Percentiles rank a stretch among this genome's conserved stretches.
These are phyloP conservation scores for Grosmannia clavigera DNA, from an alignment of 2,329 filamentous ascomycete genomes.

Conservation along the genomic window DNA sequence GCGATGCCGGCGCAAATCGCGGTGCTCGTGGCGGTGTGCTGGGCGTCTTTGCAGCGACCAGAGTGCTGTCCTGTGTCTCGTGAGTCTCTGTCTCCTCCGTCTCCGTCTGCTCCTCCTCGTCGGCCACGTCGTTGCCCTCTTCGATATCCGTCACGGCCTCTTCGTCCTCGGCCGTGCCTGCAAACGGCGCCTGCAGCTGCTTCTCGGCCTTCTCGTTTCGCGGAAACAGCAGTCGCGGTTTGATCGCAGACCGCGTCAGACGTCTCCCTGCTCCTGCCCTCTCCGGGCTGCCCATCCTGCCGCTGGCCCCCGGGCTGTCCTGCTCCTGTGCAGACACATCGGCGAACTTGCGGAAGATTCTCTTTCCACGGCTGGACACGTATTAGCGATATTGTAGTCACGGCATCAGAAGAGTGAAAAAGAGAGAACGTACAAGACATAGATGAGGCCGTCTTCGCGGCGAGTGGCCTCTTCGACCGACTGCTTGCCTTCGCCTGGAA, in stretches of 20 bases:
- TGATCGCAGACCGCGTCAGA: slow-evolving; percentile 55
- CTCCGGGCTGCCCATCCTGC: slow-evolving; percentile 18
- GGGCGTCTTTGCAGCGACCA: slow-evolving; percentile 22
- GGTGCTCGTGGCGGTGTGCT: slow-evolving; percentile 40
- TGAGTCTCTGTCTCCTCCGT: slow-evolving; percentile 20
- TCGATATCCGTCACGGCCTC: slow-evolving; percentile 49
- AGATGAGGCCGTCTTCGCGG: slow-evolving; percentile 62
- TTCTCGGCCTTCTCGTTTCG: slow-evolving; percentile 28
- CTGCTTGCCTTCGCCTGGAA: slow-evolving; percentile 44
- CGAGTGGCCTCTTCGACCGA: slow-evolving; percentile 49
- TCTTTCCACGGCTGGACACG: slow-evolving; percentile 60
- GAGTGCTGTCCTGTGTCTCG: slow-evolving; percentile 12
- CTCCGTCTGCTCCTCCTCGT: slow-evolving; percentile 46
- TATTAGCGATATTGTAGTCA: slow-evolving; percentile 40
- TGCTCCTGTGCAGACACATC: slow-evolving; percentile 14
- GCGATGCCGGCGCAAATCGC: slow-evolving; percentile 42
- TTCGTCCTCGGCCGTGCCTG: slow-evolving; percentile 35
- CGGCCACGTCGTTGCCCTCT: slow-evolving; percentile 20
- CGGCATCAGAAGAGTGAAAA: slow-evolving; percentile 48
- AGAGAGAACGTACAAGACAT: slow-evolving; percentile 67
- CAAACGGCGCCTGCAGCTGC: slow-evolving; percentile 11
- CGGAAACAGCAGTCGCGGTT: slow-evolving; percentile 61
- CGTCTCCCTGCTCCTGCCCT: slow-evolving; percentile 17
- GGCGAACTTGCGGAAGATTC: slow-evolving; percentile 58
- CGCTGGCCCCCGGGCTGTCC: slow-evolving; percentile 10